These are phyloP conservation scores for Oryza nivara DNA, from an alignment of 176 grass and related monocot genomes.

Conservation along the genomic window DNA sequence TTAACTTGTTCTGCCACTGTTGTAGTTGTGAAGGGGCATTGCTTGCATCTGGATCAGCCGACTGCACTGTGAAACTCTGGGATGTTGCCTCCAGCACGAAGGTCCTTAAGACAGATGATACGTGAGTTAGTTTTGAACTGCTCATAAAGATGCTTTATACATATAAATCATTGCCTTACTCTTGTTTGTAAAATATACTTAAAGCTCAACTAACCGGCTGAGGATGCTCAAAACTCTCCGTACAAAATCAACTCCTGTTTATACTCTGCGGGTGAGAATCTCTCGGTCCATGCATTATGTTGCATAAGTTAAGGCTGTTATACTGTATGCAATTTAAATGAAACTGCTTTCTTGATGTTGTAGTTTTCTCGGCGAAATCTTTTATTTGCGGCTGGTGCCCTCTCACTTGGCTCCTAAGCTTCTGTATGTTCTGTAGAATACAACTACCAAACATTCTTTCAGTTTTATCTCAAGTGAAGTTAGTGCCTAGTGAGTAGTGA, in stretches of 20 bases:
- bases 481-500: neutral
- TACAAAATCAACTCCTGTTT: slow-evolving; percentile 92
- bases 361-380: slow-evolving; percentile 97
- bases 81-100: slow-evolving; percentile 83
- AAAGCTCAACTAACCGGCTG: slow-evolving; percentile 62
- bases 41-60: slow-evolving; percentile 94
- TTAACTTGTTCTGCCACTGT: slow-evolving; percentile 17
- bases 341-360: slow-evolving; percentile 23
- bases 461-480: slow-evolving; percentile 17
- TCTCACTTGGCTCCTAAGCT: slow-evolving; percentile 50
- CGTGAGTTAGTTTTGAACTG: slow-evolving; percentile 45
- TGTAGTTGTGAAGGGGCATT: slow-evolving; percentile 87
- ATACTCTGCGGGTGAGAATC: slow-evolving; percentile 71
- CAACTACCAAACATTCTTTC: neutral
- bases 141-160: neutral
- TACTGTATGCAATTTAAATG: neutral
- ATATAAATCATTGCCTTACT: slow-evolving; percentile 6
- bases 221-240: slow-evolving; percentile 84
- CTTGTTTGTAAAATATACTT: slow-evolving; percentile 14
- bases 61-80: slow-evolving; percentile 95
- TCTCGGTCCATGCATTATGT: neutral
- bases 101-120: slow-evolving; percentile 76
- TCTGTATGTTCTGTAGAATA: slow-evolving; percentile 34
- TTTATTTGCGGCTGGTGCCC: slow-evolving; percentile 80
- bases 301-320: neutral